Conservation (phyloP, 148 eudicot genomes). For the Amaranthus cruentus region DNA sequence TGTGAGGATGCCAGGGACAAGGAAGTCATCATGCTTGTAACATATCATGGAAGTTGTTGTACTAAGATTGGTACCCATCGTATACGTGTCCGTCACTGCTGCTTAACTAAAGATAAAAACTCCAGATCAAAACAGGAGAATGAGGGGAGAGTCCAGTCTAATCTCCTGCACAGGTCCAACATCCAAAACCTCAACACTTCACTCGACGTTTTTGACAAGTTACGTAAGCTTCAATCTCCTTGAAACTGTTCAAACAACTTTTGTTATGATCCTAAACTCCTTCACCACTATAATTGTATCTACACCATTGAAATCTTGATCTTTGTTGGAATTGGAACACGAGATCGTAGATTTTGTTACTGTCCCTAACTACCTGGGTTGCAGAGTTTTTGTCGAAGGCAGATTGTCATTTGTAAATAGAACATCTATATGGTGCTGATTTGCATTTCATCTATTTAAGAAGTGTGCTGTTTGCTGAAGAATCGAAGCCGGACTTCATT, state of each 20-base stretch:
- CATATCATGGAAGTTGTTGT: conserved; percentile 59
- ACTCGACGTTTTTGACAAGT: conserved; percentile 59
- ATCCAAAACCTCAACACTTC: conserved; percentile 45
- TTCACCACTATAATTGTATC: not conserved
- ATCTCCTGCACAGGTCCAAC: conserved; percentile 57
- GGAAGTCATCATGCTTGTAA: conserved; percentile 63
- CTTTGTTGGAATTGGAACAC: not conserved
- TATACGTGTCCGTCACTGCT: conserved; percentile 72
- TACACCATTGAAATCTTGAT: not conserved
- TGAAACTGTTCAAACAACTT: conserved; percentile 20
- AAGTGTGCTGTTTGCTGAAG: conserved; percentile 1
- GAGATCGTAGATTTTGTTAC: not conserved
- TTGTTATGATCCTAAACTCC: not conserved
- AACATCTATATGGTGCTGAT: conserved; percentile 6
- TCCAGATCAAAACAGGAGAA: conserved; percentile 20
- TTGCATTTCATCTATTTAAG: not conserved
- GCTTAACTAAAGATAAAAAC: conserved; percentile 38
- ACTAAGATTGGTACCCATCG: conserved; percentile 52
- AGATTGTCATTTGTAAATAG: conserved; percentile 18
- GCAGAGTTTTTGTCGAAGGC: conserved; percentile 1
- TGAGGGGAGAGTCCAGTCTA: conserved; percentile 29
- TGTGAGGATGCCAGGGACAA: conserved; percentile 91
- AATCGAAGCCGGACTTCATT: not conserved
- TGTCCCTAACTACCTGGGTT: conserved; percentile 9
- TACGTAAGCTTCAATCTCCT: conserved; percentile 55